Base-by-base conservation (phyloP, 179 eudicot genomes). In the Silene noctiflora region DNA sequence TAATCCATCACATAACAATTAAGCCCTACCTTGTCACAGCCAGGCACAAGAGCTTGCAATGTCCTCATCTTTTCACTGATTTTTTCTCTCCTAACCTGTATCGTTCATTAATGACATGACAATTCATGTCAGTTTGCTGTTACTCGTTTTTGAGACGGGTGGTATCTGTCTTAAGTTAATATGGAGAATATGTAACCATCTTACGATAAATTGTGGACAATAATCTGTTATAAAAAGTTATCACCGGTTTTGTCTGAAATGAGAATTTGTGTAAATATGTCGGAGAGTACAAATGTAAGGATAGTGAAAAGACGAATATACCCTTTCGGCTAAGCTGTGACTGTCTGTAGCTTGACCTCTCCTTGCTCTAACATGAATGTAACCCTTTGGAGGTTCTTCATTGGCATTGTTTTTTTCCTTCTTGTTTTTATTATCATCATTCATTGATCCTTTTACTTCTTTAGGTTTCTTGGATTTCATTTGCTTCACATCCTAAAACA, bases 291-390 rank as follows among this genome's bases (percentile, higher is more conserved):
- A 22, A 22, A 1, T n/a, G 64, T 21, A 5, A 25, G 2, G 1
- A 64, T 39, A 9, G 13, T 19, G 27, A 39, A 71, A 71, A 20
- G 39, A 53, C 59, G 5, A 60, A 10, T 51, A 44, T 85, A 91
- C 96, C 91, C 96, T 86, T 77, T 91, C 96, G 24, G 93, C 96
- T 66, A 89, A 86, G 84, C 93, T 89, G 75, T 91, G 96, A 80
- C 91, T 91, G 59, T 91, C 93, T 4, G 96, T 91, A 11, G 96
- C 96, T 79, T 91, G 91, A 77, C 96, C 96, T 72, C 96, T 87
- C 69, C 90, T 86, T n/a, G 96, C 96, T 80, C 93, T 89, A 13
- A 91, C 93, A 91, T 91, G 96, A 86, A 89, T 84, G 81, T 89
- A 91, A 4, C 85, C 97, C 73, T 66, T 78, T 80, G 91, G 85